Conservation (phyloP, 2,329 filamentous ascomycete species). For the Periconia sp. region DNA sequence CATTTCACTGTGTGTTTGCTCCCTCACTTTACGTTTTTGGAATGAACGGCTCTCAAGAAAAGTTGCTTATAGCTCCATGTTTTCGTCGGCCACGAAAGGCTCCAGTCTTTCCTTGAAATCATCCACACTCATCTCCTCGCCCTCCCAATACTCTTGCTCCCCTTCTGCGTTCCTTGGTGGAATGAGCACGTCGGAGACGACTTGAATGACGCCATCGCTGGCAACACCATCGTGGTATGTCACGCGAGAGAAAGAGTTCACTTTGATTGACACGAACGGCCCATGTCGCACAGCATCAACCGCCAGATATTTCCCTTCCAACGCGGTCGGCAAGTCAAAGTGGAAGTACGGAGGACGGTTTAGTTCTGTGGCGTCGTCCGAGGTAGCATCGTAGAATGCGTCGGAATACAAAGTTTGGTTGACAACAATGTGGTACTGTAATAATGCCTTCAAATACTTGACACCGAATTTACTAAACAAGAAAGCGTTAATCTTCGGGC, state of each 20-base stretch:
- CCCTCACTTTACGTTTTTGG: too few species aligned
- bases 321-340: constrained; percentile 74
- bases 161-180: constrained; percentile 64
- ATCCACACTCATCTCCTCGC: constrained; percentile 63
- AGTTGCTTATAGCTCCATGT: constrained; percentile 41
- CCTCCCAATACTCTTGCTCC: constrained; percentile 45
- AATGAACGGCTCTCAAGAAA: too few species aligned
- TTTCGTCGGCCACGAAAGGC: constrained; percentile 39
- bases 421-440: constrained; percentile 79
- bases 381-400: constrained; percentile 68
- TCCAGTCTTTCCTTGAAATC: constrained; percentile 63
- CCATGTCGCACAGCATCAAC: constrained; percentile 74
- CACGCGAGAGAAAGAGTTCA: constrained; percentile 76
- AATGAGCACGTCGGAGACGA: constrained; percentile 74
- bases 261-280: constrained; percentile 72
- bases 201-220: constrained; percentile 82
- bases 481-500: constrained; percentile 77
- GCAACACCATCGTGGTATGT: constrained; percentile 73
- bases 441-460: constrained; percentile 77
- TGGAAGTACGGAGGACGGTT: constrained; percentile 58
- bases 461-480: constrained; percentile 78
- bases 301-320: constrained; percentile 69
- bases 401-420: constrained; percentile 84
- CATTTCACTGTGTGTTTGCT: too few species aligned
- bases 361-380: constrained; percentile 23